These are phyloP conservation scores for Ogataea haglerorum DNA, from an alignment of 805 yeast genomes.

Conservation along the genomic window DNA sequence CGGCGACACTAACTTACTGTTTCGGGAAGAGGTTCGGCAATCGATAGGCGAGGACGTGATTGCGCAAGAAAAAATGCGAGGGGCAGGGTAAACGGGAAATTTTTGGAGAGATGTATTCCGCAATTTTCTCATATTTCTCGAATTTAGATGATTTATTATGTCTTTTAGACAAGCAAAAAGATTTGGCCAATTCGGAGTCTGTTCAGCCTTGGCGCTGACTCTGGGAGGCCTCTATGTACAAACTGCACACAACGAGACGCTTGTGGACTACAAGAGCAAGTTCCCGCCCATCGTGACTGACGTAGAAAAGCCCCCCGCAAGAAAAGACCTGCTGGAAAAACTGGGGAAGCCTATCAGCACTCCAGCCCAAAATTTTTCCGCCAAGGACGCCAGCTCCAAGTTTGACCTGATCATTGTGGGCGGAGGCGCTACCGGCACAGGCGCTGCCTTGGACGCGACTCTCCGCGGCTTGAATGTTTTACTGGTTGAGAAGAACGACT, in stretches of 20 bases:
- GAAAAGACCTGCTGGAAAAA: slow-evolving; percentile 49
- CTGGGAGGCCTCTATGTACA: slow-evolving; percentile 8
- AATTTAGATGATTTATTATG: slow-evolving; percentile 3
- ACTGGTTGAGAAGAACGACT: slow-evolving; percentile 81
- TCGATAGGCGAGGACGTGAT: slow-evolving; percentile 70
- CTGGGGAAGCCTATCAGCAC: slow-evolving; percentile 31
- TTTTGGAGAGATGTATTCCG: not conserved
- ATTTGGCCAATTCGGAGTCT: slow-evolving; percentile 12
- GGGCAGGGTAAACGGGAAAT: slow-evolving; percentile 26
- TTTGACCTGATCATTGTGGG: slow-evolving; percentile 87
- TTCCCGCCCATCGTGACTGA: slow-evolving; percentile 43
- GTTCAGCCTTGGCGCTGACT: slow-evolving; percentile 12
- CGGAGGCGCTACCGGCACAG: slow-evolving; percentile 96
- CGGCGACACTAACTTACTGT: slow-evolving; percentile 63
- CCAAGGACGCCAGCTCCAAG: slow-evolving; percentile 41
- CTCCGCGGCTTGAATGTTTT: slow-evolving; percentile 89
- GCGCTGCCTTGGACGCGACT: slow-evolving; percentile 87
- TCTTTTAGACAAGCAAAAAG: slow-evolving; percentile 1
- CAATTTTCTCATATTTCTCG: slow-evolving; percentile 1
- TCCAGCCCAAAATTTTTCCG: slow-evolving; percentile 9
- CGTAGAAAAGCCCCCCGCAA: slow-evolving; percentile 50
- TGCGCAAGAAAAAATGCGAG: slow-evolving; percentile 73
- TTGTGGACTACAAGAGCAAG: slow-evolving; percentile 10
- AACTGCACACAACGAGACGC: slow-evolving; percentile 13
- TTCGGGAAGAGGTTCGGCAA: slow-evolving; percentile 71